phyloP scores from a whole-genome alignment of 495 filamentous ascomycete species.

The Astrothelium subdiscretum region DNA sequence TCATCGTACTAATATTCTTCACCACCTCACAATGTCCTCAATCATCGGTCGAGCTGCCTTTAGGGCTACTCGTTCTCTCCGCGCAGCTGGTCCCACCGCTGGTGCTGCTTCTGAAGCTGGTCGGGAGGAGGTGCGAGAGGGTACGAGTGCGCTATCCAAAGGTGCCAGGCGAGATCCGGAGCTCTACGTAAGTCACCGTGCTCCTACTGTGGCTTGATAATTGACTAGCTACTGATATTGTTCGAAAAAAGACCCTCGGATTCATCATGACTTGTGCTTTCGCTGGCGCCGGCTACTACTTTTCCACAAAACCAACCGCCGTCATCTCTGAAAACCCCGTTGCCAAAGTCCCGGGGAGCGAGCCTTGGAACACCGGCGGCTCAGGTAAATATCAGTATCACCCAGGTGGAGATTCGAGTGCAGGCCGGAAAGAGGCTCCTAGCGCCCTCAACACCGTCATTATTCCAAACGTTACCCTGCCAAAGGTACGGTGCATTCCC shows the following conservation, averaged over 20 bases:
- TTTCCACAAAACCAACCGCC: constrained; percentile 74
- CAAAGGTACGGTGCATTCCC: constrained; percentile 51
- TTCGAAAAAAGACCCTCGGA: constrained; percentile 63
- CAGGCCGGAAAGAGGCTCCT: constrained; percentile 74
- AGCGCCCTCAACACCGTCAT: constrained; percentile 90
- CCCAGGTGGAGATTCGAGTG: constrained; percentile 70
- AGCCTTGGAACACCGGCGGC: constrained; percentile 76
- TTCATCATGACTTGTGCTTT: constrained; percentile 87
- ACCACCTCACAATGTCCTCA: constrained; percentile 22
- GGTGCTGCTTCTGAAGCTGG: constrained; percentile 10
- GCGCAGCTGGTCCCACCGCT: constrained; percentile 9
- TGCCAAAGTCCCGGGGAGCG: constrained; percentile 55
- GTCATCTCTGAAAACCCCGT: constrained; percentile 71
- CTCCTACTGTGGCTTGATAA: neutral
- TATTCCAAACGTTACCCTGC: constrained; percentile 81
- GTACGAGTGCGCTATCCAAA: constrained; percentile 40
- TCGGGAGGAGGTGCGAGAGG: constrained; percentile 28
- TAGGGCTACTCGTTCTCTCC: constrained; percentile 18
- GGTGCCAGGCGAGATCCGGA: constrained; percentile 68
- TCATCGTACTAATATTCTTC: constrained; percentile 8
- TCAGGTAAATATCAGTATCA: constrained; percentile 80
- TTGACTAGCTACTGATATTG: neutral
- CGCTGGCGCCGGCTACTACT: constrained; percentile 77
- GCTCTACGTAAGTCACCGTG: constrained; percentile 52
- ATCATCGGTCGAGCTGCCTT: constrained; percentile 27